Conservation (phyloP, 495 filamentous ascomycete species). For the Talaromyces stipitatus region DNA sequence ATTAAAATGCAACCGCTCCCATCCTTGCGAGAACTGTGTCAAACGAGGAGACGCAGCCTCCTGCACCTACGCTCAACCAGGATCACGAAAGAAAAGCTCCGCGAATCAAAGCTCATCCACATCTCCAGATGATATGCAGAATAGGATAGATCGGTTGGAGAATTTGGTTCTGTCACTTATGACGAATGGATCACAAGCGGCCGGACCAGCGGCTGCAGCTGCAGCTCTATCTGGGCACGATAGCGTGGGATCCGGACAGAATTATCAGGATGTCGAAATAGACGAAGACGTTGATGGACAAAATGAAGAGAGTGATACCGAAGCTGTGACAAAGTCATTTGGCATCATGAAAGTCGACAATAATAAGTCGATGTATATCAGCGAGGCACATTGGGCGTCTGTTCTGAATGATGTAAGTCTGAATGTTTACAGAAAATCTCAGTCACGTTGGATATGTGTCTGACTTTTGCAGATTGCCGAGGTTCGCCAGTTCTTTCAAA, state of each 20-base stretch:
- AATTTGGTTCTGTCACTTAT: conserved; percentile 91
- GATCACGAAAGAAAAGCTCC: conserved; percentile 66
- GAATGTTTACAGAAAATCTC: neutral
- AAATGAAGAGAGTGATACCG: conserved; percentile 75
- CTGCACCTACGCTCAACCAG: conserved; percentile 83
- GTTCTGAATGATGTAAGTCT: conserved; percentile 67
- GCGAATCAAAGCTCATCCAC: conserved; percentile 48
- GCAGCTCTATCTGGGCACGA: conserved; percentile 57
- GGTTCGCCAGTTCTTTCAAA: conserved; percentile 80
- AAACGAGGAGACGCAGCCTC: conserved; percentile 77
- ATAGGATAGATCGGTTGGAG: conserved; percentile 94
- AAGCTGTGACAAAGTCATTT: conserved; percentile 76
- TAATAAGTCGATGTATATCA: conserved; percentile 78
- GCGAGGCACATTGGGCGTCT: conserved; percentile 84
- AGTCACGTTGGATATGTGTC: too few species aligned
- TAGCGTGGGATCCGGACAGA: conserved; percentile 40
- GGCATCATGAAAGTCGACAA: conserved; percentile 84
- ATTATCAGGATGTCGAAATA: conserved; percentile 43
- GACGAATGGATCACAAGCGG: conserved; percentile 73
- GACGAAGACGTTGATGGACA: conserved; percentile 41
- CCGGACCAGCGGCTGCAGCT: conserved; percentile 53
- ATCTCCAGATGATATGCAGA: conserved; percentile 95
- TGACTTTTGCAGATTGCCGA: conserved; percentile 65
- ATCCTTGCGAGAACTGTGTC: conserved; percentile 93
- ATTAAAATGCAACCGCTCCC: conserved; percentile 86